Evolutionary conservation across 768 basidiomycete species (phyloP).

Genomic region (Tulasnella sp.): DNA sequence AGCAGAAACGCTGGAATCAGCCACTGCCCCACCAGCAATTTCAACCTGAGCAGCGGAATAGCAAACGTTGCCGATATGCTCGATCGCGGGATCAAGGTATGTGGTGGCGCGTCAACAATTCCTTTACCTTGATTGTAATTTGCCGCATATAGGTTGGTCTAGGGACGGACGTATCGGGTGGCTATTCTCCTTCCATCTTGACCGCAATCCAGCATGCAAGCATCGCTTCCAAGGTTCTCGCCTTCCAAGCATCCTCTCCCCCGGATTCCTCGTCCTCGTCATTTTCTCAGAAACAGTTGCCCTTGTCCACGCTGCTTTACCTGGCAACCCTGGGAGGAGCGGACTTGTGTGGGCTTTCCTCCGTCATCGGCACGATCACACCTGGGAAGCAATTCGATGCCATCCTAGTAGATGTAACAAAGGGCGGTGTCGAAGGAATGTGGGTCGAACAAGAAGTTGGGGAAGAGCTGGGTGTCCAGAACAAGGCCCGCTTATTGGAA

Average conservation of each 20-base stretch:
- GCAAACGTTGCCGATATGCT: conserved; percentile 74
- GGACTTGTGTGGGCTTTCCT: conserved; percentile 65
- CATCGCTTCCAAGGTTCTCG: conserved; percentile 72
- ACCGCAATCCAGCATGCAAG: conserved; percentile 68
- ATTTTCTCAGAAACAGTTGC: conserved; percentile 48
- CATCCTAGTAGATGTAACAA: conserved; percentile 58
- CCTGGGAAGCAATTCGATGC: conserved; percentile 90
- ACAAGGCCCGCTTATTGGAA: conserved; percentile 44
- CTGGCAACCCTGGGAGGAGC: conserved; percentile 93
- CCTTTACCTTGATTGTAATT: not conserved
- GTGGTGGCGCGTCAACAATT: not conserved
- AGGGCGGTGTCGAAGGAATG: conserved; percentile 48
- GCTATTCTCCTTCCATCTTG: conserved; percentile 77
- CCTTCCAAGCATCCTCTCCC: conserved; percentile 41
- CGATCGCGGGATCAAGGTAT: conserved; percentile 81
- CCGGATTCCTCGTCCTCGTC: conserved; percentile 20
- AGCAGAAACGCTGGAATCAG: conserved; percentile 66
- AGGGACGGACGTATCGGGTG: conserved; percentile 92
- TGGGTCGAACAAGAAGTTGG: conserved; percentile 45
- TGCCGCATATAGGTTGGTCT: conserved; percentile 64
- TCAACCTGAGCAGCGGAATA: conserved; percentile 82
- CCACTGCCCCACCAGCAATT: conserved; percentile 93
- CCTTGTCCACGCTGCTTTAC: conserved; percentile 72
- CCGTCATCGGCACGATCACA: conserved; percentile 69
- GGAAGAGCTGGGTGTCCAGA: not conserved